phyloP scores from a whole-genome alignment of 257 asterid species.

The Galeopsis tetrahit region DNA sequence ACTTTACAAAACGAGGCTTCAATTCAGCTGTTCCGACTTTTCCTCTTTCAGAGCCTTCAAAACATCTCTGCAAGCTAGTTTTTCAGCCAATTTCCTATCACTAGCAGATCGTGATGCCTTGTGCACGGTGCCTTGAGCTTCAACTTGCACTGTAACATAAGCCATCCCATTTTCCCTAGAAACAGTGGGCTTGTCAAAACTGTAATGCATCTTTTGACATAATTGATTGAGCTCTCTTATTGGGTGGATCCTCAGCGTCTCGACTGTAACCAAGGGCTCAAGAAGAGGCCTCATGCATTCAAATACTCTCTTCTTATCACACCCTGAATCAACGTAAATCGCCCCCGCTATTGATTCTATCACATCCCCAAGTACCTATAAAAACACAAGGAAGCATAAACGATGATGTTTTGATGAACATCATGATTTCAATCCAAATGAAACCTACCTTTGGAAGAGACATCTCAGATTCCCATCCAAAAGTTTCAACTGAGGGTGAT shows the following conservation, averaged over 20 bases:
- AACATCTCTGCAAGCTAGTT: conserved; percentile 56
- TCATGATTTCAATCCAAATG: not conserved
- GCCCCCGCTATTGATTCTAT: conserved; percentile 90
- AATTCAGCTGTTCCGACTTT: not conserved
- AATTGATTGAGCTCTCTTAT: conserved; percentile 62
- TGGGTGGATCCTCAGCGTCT: conserved; percentile 67
- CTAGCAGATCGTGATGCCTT: conserved; percentile 35
- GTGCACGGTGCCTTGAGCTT: conserved; percentile 55
- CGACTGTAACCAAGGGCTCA: conserved; percentile 78
- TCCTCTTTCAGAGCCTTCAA: conserved; percentile 42
- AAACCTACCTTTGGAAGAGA: conserved; percentile 68
- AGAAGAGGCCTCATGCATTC: conserved; percentile 69
- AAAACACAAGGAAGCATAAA: not conserved
- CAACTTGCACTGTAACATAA: conserved; percentile 54
- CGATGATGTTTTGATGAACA: not conserved
- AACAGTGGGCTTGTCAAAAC: conserved; percentile 30
- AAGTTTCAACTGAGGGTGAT: conserved; percentile 43
- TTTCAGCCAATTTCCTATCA: conserved; percentile 49
- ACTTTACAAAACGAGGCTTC: not conserved
- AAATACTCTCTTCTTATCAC: conserved; percentile 54
- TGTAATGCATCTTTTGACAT: conserved; percentile 55
- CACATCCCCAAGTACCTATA: conserved; percentile 84
- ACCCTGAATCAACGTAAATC: conserved; percentile 70
- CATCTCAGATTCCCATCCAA: conserved; percentile 75
- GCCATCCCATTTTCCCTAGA: conserved; percentile 38